phyloP scores from a whole-genome alignment of 768 basidiomycete genomes.

The Tephrocybe rancida region DNA sequence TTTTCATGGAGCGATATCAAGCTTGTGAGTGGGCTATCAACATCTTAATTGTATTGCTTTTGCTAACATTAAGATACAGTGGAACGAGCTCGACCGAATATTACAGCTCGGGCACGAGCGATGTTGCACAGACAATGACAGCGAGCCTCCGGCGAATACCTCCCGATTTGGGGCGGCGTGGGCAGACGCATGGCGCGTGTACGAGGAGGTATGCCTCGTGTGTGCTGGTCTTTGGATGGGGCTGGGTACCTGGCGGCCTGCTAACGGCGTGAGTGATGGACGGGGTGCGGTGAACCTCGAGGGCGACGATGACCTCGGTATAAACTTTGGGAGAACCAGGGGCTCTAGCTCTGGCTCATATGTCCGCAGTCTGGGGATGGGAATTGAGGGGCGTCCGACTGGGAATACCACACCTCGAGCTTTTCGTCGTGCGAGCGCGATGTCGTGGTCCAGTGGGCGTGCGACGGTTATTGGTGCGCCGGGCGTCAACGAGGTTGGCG shows the following conservation, averaged over 20 bases:
- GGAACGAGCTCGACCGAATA: constrained; percentile 78
- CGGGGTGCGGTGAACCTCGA: constrained; percentile 63
- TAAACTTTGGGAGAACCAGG: constrained; percentile 20
- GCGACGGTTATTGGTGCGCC: constrained; percentile 33
- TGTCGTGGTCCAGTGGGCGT: constrained; percentile 51
- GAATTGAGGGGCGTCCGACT: constrained; percentile 64
- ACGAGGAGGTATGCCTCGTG: constrained; percentile 83
- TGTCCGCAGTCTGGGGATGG: constrained; percentile 65
- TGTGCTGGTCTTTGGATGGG: constrained; percentile 87
- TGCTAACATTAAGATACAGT: constrained; percentile 39
- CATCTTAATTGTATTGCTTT: neutral
- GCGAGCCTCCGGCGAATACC: constrained; percentile 21
- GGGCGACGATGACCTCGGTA: constrained; percentile 63
- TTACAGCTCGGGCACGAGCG: constrained; percentile 53
- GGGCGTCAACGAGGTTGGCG: constrained; percentile 26
- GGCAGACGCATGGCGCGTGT: constrained; percentile 80
- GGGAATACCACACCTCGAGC: constrained; percentile 22
- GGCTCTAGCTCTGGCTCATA: constrained; percentile 22
- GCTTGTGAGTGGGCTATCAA: constrained; percentile 45
- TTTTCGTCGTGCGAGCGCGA: constrained; percentile 46
- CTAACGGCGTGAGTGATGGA: constrained; percentile 43
- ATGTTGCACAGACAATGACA: constrained; percentile 9
- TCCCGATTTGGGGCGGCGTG: constrained; percentile 50
- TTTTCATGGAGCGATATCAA: constrained; percentile 87
- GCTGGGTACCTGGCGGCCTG: constrained; percentile 68